Evolutionary conservation across 2,329 filamentous ascomycete genomes (phyloP).

Genomic region (Xylaria hypoxylon): DNA sequence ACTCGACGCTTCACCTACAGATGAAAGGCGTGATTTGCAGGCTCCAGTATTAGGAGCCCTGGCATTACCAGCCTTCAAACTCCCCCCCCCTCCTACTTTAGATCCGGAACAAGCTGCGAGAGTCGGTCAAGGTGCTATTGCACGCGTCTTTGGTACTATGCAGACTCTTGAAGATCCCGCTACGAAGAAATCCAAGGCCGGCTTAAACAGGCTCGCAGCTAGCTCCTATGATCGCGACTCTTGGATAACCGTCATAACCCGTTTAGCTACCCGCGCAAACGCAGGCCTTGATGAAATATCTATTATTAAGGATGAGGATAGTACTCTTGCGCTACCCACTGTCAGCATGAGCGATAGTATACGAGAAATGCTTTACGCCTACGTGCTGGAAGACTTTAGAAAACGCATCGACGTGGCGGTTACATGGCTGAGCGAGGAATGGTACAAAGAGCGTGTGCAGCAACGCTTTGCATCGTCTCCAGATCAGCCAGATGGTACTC

Average conservation of each 20-base stretch:
- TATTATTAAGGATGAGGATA: constrained; percentile 71
- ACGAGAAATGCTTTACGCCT: constrained; percentile 82
- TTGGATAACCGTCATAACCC: constrained; percentile 88
- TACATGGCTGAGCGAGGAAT: constrained; percentile 95
- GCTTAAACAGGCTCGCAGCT: constrained; percentile 86
- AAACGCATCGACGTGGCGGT: constrained; percentile 90
- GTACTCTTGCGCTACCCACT: constrained; percentile 46
- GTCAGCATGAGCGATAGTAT: constrained; percentile 72
- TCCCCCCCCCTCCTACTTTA: constrained; percentile 81
- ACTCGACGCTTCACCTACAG: constrained; percentile 75
- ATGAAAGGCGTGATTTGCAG: constrained; percentile 59
- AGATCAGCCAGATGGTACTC: constrained; percentile 58
- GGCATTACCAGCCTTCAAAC: constrained; percentile 79
- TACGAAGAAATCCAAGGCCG: constrained; percentile 72
- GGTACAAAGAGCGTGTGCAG: constrained; percentile 87
- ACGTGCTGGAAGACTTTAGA: constrained; percentile 92
- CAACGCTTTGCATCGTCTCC: constrained; percentile 55
- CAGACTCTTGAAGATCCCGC: constrained; percentile 75
- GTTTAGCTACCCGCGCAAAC: constrained; percentile 83
- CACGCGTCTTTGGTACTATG: constrained; percentile 83
- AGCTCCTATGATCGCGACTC: constrained; percentile 87
- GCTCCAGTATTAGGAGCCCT: constrained; percentile 64
- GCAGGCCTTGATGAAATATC: constrained; percentile 73
- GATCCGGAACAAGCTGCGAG: constrained; percentile 77
- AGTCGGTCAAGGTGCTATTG: constrained; percentile 79